Percentiles rank a stretch among this genome's conserved stretches.
phyloP scores from a whole-genome alignment of 1,284 basidiomycete genomes.

The Naganishia albida region DNA sequence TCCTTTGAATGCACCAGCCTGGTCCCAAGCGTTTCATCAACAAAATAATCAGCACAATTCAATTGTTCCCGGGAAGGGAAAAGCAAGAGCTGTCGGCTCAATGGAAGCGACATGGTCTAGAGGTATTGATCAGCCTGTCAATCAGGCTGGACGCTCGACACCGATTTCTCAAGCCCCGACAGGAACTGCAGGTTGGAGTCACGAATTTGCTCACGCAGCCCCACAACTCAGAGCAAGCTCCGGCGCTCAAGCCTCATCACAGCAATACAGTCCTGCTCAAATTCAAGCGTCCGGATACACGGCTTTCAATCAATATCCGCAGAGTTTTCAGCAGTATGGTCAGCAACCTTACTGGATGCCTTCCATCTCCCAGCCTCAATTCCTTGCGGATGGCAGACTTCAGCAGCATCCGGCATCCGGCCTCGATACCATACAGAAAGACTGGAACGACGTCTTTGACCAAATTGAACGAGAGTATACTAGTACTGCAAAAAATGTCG shows the following conservation, averaged over 20 bases:
- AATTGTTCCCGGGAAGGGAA: neutral
- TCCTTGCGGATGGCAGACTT: slow-evolving; percentile 17
- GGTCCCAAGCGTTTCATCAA: slow-evolving; percentile 20
- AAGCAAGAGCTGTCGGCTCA: neutral
- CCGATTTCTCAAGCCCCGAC: neutral
- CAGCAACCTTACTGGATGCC: slow-evolving; percentile 10
- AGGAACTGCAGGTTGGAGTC: neutral
- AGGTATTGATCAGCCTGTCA: neutral
- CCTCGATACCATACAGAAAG: slow-evolving; percentile 19
- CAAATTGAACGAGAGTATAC: slow-evolving; percentile 20
- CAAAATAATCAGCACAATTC: neutral
- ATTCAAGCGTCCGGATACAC: neutral
- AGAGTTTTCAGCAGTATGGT: slow-evolving; percentile 3
- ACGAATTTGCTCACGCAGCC: slow-evolving; percentile 6
- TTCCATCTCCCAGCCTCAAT: slow-evolving; percentile 15
- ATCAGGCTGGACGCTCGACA: neutral
- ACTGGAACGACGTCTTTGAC: slow-evolving; percentile 17
- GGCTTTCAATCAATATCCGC: neutral
- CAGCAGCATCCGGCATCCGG: slow-evolving; percentile 1
- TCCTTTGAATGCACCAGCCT: neutral
- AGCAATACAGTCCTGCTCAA: neutral
- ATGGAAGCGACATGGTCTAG: slow-evolving; percentile 7
- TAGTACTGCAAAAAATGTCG: neutral
- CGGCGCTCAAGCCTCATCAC: neutral
- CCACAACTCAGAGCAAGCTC: neutral